Conservation (phyloP, 2,329 filamentous ascomycete species). For the Aspergillus persii region DNA sequence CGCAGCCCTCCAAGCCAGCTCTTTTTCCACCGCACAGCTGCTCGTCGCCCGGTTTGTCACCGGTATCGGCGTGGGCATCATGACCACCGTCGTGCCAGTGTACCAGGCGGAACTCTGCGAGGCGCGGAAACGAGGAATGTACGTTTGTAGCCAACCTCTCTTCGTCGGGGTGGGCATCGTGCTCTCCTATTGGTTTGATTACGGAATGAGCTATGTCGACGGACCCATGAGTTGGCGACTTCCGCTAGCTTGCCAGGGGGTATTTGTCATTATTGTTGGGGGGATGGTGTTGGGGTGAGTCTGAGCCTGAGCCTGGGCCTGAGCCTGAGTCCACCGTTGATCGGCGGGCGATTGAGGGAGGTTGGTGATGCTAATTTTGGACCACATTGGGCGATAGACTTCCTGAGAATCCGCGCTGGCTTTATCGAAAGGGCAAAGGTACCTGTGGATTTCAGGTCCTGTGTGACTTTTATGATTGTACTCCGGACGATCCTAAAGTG, state of each 20-base stretch:
- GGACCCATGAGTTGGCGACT: slow-evolving; percentile 48
- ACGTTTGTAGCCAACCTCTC: slow-evolving; percentile 43
- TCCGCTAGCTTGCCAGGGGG: slow-evolving; percentile 47
- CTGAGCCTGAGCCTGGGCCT: neutral
- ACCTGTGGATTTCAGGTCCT: slow-evolving; percentile 30
- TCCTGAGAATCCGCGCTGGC: slow-evolving; percentile 43
- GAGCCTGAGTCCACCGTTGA: too few relatives aligned
- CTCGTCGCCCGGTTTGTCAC: slow-evolving; percentile 49
- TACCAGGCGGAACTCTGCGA: slow-evolving; percentile 49
- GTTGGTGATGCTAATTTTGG: neutral
- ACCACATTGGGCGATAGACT: slow-evolving; percentile 15
- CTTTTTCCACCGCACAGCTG: slow-evolving; percentile 31
- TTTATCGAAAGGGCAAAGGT: slow-evolving; percentile 42
- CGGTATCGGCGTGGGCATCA: slow-evolving; percentile 51
- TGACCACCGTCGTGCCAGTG: slow-evolving; percentile 37
- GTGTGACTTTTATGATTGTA: slow-evolving; percentile 27
- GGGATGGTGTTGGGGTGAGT: slow-evolving; percentile 34
- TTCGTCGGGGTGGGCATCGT: slow-evolving; percentile 41
- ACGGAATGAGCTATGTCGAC: slow-evolving; percentile 36
- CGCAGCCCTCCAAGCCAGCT: slow-evolving; percentile 36
- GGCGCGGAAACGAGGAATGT: slow-evolving; percentile 42
- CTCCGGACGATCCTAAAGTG: slow-evolving; percentile 22
- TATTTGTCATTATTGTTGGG: slow-evolving; percentile 44
- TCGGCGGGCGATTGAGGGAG: neutral
- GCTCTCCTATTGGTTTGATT: slow-evolving; percentile 35